Evolutionary conservation across 139 green algal species (phyloP).

Genomic region (Nannochloris sp.): DNA sequence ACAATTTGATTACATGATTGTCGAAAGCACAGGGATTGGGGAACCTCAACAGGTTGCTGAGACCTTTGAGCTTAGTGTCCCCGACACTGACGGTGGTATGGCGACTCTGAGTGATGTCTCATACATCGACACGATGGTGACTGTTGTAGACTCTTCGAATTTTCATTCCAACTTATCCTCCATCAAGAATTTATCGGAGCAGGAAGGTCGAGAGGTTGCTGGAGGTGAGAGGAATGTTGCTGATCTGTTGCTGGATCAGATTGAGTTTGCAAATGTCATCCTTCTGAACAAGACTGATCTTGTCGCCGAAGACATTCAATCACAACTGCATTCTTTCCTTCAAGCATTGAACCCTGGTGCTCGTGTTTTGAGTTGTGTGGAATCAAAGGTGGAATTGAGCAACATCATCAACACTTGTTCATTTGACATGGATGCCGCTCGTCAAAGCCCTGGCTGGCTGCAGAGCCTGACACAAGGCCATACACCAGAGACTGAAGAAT

Average conservation of each 20-base stretch:
- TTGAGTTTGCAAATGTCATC: slow-evolving; percentile 76
- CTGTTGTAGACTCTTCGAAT: slow-evolving; percentile 54
- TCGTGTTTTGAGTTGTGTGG: slow-evolving; percentile 18
- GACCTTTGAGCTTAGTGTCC: slow-evolving; percentile 38
- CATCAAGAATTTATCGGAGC: slow-evolving; percentile 24
- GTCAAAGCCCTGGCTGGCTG: slow-evolving; percentile 53
- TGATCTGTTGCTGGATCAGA: slow-evolving; percentile 64
- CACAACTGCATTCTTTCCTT: slow-evolving; percentile 27
- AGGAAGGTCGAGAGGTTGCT: slow-evolving; percentile 16
- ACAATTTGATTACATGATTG: slow-evolving; percentile 64
- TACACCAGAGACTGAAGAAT: slow-evolving; percentile 45
- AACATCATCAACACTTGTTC: slow-evolving; percentile 41
- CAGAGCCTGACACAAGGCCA: slow-evolving; percentile 26
- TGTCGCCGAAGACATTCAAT: background rate
- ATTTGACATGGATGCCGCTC: slow-evolving; percentile 56
- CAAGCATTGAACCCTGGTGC: slow-evolving; percentile 44
- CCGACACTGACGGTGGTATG: background rate
- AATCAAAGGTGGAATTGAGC: slow-evolving; percentile 11
- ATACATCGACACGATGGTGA: slow-evolving; percentile 56
- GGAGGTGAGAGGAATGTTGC: slow-evolving; percentile 48
- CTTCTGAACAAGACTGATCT: slow-evolving; percentile 69
- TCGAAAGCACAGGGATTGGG: slow-evolving; percentile 75
- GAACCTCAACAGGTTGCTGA: slow-evolving; percentile 61
- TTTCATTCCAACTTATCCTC: slow-evolving; percentile 38
- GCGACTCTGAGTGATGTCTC: slow-evolving; percentile 34